Evolutionary conservation across 129 eudicot species (phyloP).

Genomic region (Flaveria brownii): DNA sequence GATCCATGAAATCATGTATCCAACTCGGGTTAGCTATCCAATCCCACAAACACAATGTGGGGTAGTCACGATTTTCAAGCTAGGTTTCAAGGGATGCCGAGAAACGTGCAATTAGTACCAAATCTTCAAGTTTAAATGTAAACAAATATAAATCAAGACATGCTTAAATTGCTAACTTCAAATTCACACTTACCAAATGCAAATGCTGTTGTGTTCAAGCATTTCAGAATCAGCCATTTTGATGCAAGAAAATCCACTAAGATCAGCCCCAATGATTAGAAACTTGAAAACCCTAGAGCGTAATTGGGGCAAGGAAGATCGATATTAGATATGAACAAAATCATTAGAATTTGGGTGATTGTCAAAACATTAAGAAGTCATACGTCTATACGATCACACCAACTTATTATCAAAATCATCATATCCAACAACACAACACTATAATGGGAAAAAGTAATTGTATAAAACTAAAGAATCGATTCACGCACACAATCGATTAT

Average conservation of each 20-base stretch:
- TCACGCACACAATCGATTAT: neutral
- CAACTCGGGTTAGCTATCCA: neutral
- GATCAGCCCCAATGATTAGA: constrained; percentile 12
- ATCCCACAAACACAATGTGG: neutral
- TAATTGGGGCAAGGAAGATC: constrained; percentile 8
- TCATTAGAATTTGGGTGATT: constrained; percentile 17
- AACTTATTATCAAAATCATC: neutral
- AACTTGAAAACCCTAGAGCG: constrained; percentile 28
- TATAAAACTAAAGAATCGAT: constrained; percentile 3
- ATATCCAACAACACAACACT: constrained; percentile 1
- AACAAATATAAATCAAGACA: constrained; percentile 10
- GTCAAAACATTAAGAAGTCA: neutral
- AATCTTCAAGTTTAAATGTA: constrained; percentile 2
- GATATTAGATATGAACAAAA: constrained; percentile 3
- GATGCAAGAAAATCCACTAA: neutral
- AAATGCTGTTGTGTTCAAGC: neutral
- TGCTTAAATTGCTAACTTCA: constrained; percentile 21
- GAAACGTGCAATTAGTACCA: neutral
- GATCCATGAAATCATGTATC: neutral
- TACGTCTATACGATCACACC: constrained; percentile 2
- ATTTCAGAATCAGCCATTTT: neutral
- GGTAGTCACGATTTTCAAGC: neutral
- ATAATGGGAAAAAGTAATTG: constrained; percentile 11
- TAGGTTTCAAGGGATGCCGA: neutral
- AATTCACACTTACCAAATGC: constrained; percentile 28